Conservation (phyloP, 768 basidiomycete species). For the Tricholoma furcatifolium region DNA sequence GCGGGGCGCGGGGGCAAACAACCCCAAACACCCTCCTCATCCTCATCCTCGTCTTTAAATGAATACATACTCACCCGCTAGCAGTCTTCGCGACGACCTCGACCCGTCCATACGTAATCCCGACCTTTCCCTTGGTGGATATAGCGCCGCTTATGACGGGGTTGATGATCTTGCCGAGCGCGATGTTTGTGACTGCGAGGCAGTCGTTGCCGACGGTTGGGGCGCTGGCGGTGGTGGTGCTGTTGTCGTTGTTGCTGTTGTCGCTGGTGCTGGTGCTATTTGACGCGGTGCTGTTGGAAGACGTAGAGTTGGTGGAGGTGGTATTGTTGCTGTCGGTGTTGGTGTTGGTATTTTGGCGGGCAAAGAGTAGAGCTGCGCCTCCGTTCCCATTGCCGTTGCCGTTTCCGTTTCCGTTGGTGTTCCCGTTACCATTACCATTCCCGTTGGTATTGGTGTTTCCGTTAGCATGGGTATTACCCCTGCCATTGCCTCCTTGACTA, state of each 20-base stretch:
- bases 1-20: neutral
- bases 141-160: conserved; percentile 79
- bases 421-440: neutral
- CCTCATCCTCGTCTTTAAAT: neutral
- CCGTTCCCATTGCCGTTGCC: neutral
- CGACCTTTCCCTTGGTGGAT: conserved; percentile 60
- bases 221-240: neutral
- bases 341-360: neutral
- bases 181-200: conserved; percentile 28
- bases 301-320: neutral
- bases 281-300: neutral
- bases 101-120: conserved; percentile 58
- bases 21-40: neutral
- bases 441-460: neutral
- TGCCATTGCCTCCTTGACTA: neutral
- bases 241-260: neutral
- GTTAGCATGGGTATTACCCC: neutral
- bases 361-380: neutral
- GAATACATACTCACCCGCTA: conserved; percentile 41
- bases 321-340: neutral
- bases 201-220: conserved; percentile 34
- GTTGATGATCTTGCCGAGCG: conserved; percentile 53
- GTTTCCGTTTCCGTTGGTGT: neutral
- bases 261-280: neutral
- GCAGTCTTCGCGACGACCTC: conserved; percentile 65